Percentiles rank a stretch among this genome's conserved stretches.
These are phyloP conservation scores for Colletotrichum plurivorum DNA, from an alignment of 2,329 filamentous ascomycete genomes.

Conservation along the genomic window DNA sequence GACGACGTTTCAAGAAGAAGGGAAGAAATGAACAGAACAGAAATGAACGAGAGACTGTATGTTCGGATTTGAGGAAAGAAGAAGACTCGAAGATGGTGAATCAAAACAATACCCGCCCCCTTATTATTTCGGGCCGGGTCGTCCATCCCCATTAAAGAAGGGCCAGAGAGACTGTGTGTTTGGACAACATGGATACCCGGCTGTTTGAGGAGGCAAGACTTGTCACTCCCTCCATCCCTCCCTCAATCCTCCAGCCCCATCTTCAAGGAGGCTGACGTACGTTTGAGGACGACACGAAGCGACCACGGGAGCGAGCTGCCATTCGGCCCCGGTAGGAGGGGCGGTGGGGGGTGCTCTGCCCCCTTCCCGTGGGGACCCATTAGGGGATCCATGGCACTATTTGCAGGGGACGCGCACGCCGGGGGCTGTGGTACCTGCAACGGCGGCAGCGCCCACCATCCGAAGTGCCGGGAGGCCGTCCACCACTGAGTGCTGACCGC, in stretches of 20 bases:
- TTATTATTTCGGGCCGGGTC: constrained; percentile 34
- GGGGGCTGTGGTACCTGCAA: constrained; percentile 26
- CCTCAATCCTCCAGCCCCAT: not conserved
- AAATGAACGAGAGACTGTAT: constrained; percentile 25
- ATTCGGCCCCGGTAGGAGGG: constrained; percentile 2
- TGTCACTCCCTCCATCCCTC: not conserved
- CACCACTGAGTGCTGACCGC: not conserved
- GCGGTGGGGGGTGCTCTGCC: constrained; percentile 18
- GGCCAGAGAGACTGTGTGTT: not conserved
- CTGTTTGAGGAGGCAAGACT: constrained; percentile 25
- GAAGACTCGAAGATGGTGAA: constrained; percentile 4
- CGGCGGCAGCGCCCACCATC: constrained; percentile 24
- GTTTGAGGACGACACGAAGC: constrained; percentile 31
- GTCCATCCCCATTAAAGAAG: constrained; percentile 33
- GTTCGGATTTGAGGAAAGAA: constrained; percentile 11
- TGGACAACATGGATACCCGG: constrained; percentile 28
- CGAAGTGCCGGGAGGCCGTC: constrained; percentile 37
- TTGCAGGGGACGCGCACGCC: constrained; percentile 29
- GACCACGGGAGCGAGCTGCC: constrained; percentile 15
- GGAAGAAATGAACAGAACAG: not conserved
- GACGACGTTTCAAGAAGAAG: constrained; percentile 4
- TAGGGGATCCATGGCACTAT: not conserved
- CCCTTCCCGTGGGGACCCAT: not conserved
- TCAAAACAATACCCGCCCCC: constrained; percentile 28
- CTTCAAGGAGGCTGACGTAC: constrained; percentile 38